Evolutionary conservation across 2,329 filamentous ascomycete species (phyloP).

Genomic region (Arachnopeziza araneosa): DNA sequence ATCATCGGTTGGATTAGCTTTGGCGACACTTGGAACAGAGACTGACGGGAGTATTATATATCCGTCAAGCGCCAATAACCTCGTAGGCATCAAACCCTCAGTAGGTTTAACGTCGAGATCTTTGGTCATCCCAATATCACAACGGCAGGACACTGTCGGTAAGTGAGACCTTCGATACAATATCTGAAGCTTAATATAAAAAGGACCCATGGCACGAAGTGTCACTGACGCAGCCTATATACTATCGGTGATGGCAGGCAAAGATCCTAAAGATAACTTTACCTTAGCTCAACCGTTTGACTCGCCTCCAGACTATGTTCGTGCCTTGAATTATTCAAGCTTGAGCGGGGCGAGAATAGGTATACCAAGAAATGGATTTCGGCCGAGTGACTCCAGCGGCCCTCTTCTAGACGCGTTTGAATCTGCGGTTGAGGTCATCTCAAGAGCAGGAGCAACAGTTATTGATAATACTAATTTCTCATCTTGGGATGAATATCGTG

Average conservation of each 20-base stretch:
- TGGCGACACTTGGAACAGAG: slow-evolving; percentile 56
- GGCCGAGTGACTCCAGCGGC: slow-evolving; percentile 31
- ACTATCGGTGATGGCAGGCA: slow-evolving; percentile 57
- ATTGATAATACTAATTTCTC: slow-evolving; percentile 56
- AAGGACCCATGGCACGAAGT: slow-evolving; percentile 50
- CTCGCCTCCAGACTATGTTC: slow-evolving; percentile 53
- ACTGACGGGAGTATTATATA: slow-evolving; percentile 59
- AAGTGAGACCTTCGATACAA: slow-evolving; percentile 38
- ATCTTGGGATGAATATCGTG: slow-evolving; percentile 39
- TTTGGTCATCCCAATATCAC: slow-evolving; percentile 60
- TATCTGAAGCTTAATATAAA: slow-evolving; percentile 32
- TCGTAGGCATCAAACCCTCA: slow-evolving; percentile 64
- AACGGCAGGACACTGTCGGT: slow-evolving; percentile 62
- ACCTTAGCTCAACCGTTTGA: slow-evolving; percentile 54
- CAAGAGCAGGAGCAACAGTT: slow-evolving; percentile 52
- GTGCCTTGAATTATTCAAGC: slow-evolving; percentile 47
- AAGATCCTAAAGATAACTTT: slow-evolving; percentile 57
- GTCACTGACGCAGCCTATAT: slow-evolving; percentile 60
- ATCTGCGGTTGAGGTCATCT: slow-evolving; percentile 45
- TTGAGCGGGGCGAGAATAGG: slow-evolving; percentile 57
- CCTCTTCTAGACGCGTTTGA: slow-evolving; percentile 51
- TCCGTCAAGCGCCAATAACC: slow-evolving; percentile 48
- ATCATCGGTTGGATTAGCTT: slow-evolving; percentile 52
- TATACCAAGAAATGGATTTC: slow-evolving; percentile 54
- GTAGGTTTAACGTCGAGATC: slow-evolving; percentile 57